Conservation (phyloP, 257 asterid genomes). For the Penstemon barbatus region DNA sequence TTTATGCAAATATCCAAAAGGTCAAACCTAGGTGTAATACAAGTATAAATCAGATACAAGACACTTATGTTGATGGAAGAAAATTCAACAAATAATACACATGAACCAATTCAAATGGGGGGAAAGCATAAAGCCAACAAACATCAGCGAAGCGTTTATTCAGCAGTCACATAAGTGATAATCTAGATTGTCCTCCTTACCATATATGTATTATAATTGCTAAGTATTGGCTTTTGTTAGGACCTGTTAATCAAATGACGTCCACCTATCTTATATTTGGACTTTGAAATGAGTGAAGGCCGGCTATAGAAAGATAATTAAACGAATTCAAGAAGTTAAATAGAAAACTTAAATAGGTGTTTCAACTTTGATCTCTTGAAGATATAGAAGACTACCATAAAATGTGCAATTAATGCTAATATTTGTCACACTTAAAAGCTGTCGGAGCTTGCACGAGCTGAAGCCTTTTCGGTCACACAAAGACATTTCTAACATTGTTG, state of each 20-base stretch:
- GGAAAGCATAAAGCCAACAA: conserved; percentile 2
- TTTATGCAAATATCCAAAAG: conserved; percentile 83
- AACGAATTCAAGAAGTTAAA: conserved; percentile 5
- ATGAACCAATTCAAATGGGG: neutral
- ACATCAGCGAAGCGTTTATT: conserved; percentile 11
- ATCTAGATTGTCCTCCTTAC: conserved; percentile 5
- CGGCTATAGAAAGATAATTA: neutral
- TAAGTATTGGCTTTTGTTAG: neutral
- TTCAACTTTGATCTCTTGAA: conserved; percentile 1
- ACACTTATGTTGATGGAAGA: conserved; percentile 15
- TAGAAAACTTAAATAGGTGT: neutral
- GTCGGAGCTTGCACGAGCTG: neutral
- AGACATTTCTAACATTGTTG: neutral
- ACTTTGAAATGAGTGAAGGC: neutral
- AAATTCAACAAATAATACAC: conserved; percentile 2
- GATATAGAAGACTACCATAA: conserved; percentile 21
- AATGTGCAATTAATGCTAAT: neutral
- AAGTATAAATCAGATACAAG: conserved; percentile 23
- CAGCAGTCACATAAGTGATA: conserved; percentile 14
- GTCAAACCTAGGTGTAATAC: conserved; percentile 57
- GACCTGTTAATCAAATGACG: conserved; percentile 2
- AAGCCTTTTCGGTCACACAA: conserved; percentile 7
- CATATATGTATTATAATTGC: neutral
- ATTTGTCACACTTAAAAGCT: neutral
- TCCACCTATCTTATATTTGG: conserved; percentile 20